These are phyloP conservation scores for Penstemon eatonii DNA, from an alignment of 257 asterid species.

Conservation along the genomic window DNA sequence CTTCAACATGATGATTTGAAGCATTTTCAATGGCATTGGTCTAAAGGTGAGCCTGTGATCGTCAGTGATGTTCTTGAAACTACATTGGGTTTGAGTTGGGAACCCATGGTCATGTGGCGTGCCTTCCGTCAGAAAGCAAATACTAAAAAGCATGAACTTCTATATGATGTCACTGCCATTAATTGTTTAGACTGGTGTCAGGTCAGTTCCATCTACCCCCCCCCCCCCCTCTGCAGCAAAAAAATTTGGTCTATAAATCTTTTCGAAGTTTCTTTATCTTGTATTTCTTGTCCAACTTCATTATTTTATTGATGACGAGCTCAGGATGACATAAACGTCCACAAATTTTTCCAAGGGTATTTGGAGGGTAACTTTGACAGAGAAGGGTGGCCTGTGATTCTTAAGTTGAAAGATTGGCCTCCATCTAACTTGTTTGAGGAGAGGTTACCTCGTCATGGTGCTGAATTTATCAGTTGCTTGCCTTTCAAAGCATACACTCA, in stretches of 20 bases:
- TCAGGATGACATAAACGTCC: conserved; percentile 67
- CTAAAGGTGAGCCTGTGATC: conserved; percentile 82
- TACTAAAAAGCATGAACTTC: conserved; percentile 38
- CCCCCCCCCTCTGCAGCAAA: conserved; percentile 5
- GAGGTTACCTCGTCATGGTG: conserved; percentile 76
- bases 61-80: conserved; percentile 76
- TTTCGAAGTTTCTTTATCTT: conserved; percentile 4
- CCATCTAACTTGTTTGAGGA: conserved; percentile 75
- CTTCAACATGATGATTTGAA: conserved; percentile 48
- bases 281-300: conserved; percentile 11
- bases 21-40: conserved; percentile 82
- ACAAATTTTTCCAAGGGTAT: conserved; percentile 67
- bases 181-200: conserved; percentile 88
- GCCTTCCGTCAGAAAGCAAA: conserved; percentile 64
- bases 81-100: conserved; percentile 91
- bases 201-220: conserved; percentile 45
- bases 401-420: conserved; percentile 94
- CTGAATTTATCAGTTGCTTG: conserved; percentile 71
- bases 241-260: background rate
- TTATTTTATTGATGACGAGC: conserved; percentile 31
- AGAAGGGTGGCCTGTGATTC: conserved; percentile 62
- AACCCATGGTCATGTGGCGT: conserved; percentile 99
- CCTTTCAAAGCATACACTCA: conserved; percentile 85
- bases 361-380: conserved; percentile 36
- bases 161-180: conserved; percentile 57